Base-by-base conservation (phyloP, 768 basidiomycete species). In the Kwoniella europaea region DNA sequence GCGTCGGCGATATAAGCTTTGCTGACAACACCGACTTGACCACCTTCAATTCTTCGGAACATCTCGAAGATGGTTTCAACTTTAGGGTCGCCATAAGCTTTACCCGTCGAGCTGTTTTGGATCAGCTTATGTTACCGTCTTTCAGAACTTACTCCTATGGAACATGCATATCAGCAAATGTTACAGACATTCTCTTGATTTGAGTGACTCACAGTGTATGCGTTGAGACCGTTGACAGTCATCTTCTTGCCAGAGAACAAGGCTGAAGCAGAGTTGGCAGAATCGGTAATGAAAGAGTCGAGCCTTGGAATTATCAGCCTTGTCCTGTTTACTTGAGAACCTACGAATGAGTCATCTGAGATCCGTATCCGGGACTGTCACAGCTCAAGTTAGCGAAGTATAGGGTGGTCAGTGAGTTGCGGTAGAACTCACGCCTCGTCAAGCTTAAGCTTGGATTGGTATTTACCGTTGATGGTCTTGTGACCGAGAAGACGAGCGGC, bases 251-350 rank as follows among this genome's bases (percentile, higher is more conserved):
- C 85, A 2, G 83, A 71, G 72, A 80, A 82, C 15, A 85, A 75
- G 0, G 85, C 82, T 2, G 84, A 83, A 4, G 85, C 85, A 2
- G 81, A 83, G 77, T 85, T 85, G 75, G 85, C 85, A 6, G 83
- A 84, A 65, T 83, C 82, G 67, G 81, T 82, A 71, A 83, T 83
- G 77, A 82, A 83, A 13, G 80, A 78, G 64, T 79, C 78, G 29
- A 77, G 74, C 24, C 78, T 22, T 29, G 6, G n/a, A 10, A 42
- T 22, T 22, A 16, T 3, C 6, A 0, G 13, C 65, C 67, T 35
- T 35, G 35, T 35, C 35, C 35, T 35, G 35, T 4, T 7, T 35
- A 35, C 35, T 35, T 6, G 13, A 35, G 71, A 68, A 50, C 46
- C 18, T 18, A 50, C 46, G 76, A 79, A 71, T 84, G 83, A 54